phyloP scores from a whole-genome alignment of 2,329 filamentous ascomycete species.

The Fusarium buxicola region DNA sequence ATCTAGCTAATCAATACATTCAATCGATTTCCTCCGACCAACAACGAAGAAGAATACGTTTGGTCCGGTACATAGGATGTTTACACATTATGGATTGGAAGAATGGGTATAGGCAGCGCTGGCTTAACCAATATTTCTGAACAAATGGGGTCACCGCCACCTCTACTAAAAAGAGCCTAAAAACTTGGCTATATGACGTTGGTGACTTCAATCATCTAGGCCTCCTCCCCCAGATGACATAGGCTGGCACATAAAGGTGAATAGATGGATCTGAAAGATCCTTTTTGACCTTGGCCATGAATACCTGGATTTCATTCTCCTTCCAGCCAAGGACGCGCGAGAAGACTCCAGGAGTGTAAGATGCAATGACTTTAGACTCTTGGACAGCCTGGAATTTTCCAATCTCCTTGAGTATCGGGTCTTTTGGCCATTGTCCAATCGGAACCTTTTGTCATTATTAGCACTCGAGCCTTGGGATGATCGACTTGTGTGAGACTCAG shows the following conservation, averaged over 20 bases:
- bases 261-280: slow-evolving; percentile 31
- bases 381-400: slow-evolving; percentile 28
- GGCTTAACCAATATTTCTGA: too few species aligned
- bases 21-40: too few species aligned
- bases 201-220: neutral
- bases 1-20: too few species aligned
- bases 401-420: slow-evolving; percentile 27
- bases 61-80: too few species aligned
- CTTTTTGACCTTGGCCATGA: slow-evolving; percentile 37
- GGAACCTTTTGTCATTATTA: slow-evolving; percentile 4
- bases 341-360: slow-evolving; percentile 34
- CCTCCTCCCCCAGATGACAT: slow-evolving; percentile 41
- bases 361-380: slow-evolving; percentile 35
- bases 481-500: neutral
- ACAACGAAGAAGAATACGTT: too few species aligned
- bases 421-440: slow-evolving; percentile 26
- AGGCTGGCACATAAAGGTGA: slow-evolving; percentile 36
- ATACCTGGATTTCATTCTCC: slow-evolving; percentile 33
- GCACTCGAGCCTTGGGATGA: fast-evolving
- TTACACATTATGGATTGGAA: too few species aligned
- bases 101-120: too few species aligned
- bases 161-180: neutral
- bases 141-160: too few species aligned
- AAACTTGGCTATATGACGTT: too few species aligned
- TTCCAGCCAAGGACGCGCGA: slow-evolving; percentile 39